Evolutionary conservation across 140 eudicot species (phyloP).

Genomic region (Anethum foeniculum): DNA sequence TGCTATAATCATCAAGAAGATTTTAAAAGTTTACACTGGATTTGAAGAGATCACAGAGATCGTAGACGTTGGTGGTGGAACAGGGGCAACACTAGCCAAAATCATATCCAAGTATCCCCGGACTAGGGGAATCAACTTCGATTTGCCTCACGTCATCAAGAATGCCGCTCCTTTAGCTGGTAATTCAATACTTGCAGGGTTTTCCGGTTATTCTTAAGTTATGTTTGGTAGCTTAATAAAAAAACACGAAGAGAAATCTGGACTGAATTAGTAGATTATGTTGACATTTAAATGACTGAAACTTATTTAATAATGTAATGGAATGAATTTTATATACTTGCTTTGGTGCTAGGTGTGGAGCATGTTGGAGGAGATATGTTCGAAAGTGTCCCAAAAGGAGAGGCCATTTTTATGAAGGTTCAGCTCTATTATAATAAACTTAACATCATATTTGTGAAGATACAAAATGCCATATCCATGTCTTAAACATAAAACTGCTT

Average conservation of each 20-base stretch:
- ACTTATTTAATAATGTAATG: not conserved
- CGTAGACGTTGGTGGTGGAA: conserved; percentile 42
- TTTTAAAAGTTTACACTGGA: conserved; percentile 35
- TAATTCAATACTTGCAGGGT: not conserved
- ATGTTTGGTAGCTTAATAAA: not conserved
- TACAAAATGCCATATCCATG: not conserved
- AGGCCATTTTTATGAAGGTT: conserved; percentile 45
- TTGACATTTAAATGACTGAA: not conserved
- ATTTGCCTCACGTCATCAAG: conserved; percentile 37
- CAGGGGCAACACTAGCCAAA: conserved; percentile 27
- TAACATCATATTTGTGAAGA: not conserved
- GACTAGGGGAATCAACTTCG: conserved; percentile 34
- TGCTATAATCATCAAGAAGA: conserved; percentile 23
- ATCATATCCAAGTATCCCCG: conserved; percentile 27
- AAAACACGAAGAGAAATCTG: not conserved
- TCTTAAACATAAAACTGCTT: not conserved
- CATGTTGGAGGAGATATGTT: conserved; percentile 58
- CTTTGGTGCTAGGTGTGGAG: conserved; percentile 30
- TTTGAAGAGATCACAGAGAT: conserved; percentile 22
- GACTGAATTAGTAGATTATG: not conserved
- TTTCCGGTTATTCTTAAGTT: not conserved
- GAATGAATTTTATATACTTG: not conserved
- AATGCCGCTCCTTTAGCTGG: conserved; percentile 9
- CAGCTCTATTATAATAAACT: not conserved
- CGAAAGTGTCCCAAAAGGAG: conserved; percentile 38